Base-by-base conservation (phyloP, 192 early-diverging fungal genomes). In the Rhizophagus sp. region DNA sequence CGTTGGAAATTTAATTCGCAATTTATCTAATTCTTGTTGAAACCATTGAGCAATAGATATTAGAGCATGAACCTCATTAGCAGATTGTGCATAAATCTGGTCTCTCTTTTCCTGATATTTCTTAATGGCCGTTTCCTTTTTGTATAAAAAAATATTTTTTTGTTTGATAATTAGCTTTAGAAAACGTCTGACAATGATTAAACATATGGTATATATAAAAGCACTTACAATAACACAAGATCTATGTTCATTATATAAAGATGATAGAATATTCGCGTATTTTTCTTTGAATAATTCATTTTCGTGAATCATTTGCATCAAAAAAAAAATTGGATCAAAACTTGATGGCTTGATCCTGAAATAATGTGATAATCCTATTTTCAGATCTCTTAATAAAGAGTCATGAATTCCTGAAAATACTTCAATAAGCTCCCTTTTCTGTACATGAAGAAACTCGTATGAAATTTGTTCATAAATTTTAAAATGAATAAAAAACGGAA, bases 351-450 rank as follows among this genome's bases (percentile, higher is more conserved):
- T 70, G n/a, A 79, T 79, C 33, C 36, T 70, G 69, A 41, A 79
- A 15, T 70, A 25, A 24, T 68, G 34, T 36, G 50, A 22, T 44
- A 79, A 24, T 52, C 66, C 77, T 24, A 70, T 30, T 27, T 41
- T 47, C 50, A 79, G 17, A 19, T 25, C 49, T 69, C 41, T 47
- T 24, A 79, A 33, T 15, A 79, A 57, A 25, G 77, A 69, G 6
- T 50, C 41, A 52, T 79, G 77, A 36, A 79, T 61, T 15, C 50
- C 66, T 13, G 47, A 50, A 79, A 62, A 70, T n/a, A 79, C 67
- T 33, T 50, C 64, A 19, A 79, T 24, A 79, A 69, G 77, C n/a
- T 79, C 77, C 30, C 57, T 69, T 79, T 47, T 34, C 77, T 79
- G 8, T 34, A 79, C 8, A 34, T n/a, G 19, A 22, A 34, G 30